phyloP scores from a whole-genome alignment of 805 yeast genomes.

The Cyberlindnera suaveolens region DNA sequence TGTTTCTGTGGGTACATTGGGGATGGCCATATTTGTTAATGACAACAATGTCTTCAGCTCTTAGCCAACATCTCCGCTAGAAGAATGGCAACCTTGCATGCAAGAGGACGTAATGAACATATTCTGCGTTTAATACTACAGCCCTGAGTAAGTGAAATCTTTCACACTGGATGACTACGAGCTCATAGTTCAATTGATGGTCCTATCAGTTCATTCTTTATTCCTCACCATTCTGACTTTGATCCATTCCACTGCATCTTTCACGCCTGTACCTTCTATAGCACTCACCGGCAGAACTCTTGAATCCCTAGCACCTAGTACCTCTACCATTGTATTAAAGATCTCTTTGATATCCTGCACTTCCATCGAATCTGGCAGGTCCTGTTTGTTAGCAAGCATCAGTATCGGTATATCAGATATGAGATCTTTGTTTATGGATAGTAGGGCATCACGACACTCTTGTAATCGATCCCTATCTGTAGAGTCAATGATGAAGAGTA shows the following conservation, averaged over 20 bases:
- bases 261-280: slow-evolving; percentile 67
- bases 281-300: slow-evolving; percentile 89
- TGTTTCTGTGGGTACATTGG: too few relatives aligned
- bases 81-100: too few relatives aligned
- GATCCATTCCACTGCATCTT: slow-evolving; percentile 87
- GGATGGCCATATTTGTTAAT: too few relatives aligned
- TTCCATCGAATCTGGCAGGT: slow-evolving; percentile 61
- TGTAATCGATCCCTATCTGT: slow-evolving; percentile 77
- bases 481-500: slow-evolving; percentile 88
- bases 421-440: slow-evolving; percentile 47
- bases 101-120: too few relatives aligned
- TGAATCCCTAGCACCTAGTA: slow-evolving; percentile 84
- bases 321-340: slow-evolving; percentile 75
- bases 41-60: too few relatives aligned
- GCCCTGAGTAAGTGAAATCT: too few relatives aligned
- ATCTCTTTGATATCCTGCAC: slow-evolving; percentile 78
- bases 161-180: background rate
- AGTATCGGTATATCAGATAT: slow-evolving; percentile 80
- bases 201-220: slow-evolving; percentile 16
- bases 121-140: too few relatives aligned
- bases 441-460: slow-evolving; percentile 66
- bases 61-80: too few relatives aligned
- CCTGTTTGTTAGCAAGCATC: slow-evolving; percentile 96
- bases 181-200: background rate
- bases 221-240: slow-evolving; percentile 55